phyloP scores from a whole-genome alignment of 2,329 filamentous ascomycete species.

The Fusarium sp. region DNA sequence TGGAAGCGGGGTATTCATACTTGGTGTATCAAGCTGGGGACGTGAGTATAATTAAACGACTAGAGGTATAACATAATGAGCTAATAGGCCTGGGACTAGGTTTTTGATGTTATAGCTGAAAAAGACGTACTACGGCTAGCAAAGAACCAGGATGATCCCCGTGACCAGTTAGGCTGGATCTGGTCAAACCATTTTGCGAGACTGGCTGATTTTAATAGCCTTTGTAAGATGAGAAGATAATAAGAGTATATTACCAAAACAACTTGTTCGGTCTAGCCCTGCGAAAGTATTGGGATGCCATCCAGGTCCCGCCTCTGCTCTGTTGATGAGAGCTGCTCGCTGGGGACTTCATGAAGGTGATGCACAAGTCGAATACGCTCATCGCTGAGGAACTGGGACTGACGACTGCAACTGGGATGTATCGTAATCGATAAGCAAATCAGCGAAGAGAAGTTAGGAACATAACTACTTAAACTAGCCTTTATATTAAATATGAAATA shows the following conservation, averaged over 20 bases:
- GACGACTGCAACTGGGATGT: no score
- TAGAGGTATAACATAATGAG: neutral
- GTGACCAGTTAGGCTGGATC: slow-evolving; percentile 89
- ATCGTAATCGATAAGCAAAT: no score
- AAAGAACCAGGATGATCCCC: slow-evolving; percentile 92
- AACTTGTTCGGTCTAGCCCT: no score
- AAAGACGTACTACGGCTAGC: slow-evolving; percentile 98
- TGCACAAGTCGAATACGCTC: no score
- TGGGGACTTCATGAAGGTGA: no score
- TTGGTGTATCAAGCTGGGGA: slow-evolving; percentile 95
- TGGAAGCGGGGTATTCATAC: slow-evolving; percentile 64
- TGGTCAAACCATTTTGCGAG: slow-evolving; percentile 98
- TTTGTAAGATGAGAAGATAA: neutral
- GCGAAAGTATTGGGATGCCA: no score
- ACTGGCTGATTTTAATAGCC: slow-evolving; percentile 58
- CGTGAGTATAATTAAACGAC: slow-evolving; percentile 57
- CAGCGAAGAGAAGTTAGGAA: no score
- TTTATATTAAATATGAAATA: neutral
- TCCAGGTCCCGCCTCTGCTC: no score
- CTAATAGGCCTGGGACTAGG: slow-evolving; percentile 55
- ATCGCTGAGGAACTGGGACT: no score
- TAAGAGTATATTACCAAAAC: no score
- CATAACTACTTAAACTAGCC: no score
- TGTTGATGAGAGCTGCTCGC: no score
- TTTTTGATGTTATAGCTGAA: slow-evolving; percentile 83